Conservation (phyloP, 208 protist genomes). For the Sergeia podlipaevii region DNA sequence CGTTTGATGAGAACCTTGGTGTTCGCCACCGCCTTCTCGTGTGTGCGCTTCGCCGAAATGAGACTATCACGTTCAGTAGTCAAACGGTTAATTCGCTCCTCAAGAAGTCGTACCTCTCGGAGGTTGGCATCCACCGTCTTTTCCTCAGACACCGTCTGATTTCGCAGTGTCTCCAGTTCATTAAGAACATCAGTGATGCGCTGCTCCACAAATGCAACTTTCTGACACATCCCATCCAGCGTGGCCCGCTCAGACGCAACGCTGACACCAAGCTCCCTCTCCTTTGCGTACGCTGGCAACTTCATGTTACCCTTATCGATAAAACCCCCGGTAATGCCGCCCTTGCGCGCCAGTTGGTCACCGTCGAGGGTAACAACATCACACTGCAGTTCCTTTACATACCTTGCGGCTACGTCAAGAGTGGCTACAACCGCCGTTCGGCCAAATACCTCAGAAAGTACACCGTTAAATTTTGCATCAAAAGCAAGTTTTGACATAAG, state of each 20-base stretch:
- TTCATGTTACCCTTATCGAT: slow-evolving; percentile 84
- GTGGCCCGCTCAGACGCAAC: slow-evolving; percentile 22
- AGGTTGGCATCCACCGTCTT: slow-evolving; percentile 38
- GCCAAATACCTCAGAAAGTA: slow-evolving; percentile 94
- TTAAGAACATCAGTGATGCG: slow-evolving; percentile 74
- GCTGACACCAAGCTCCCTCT: slow-evolving; percentile 28
- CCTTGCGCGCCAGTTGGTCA: slow-evolving; percentile 82
- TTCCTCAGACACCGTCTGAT: slow-evolving; percentile 42
- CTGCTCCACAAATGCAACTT: slow-evolving; percentile 70
- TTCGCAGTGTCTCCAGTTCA: slow-evolving; percentile 59
- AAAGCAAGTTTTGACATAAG: slow-evolving; percentile 80
- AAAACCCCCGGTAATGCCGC: slow-evolving; percentile 96
- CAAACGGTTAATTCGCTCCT: slow-evolving; percentile 25
- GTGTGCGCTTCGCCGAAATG: slow-evolving; percentile 18
- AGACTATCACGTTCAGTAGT: slow-evolving; percentile 50
- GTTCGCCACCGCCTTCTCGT: slow-evolving; percentile 44
- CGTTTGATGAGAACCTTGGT: slow-evolving; percentile 20
- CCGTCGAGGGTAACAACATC: slow-evolving; percentile 96
- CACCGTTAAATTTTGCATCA: slow-evolving; percentile 67
- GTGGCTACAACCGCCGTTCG: slow-evolving; percentile 86
- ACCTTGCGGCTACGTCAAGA: slow-evolving; percentile 73
- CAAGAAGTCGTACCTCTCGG: slow-evolving; percentile 33
- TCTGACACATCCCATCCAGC: slow-evolving; percentile 58
- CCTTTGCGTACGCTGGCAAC: slow-evolving; percentile 48
- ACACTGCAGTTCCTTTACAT: slow-evolving; percentile 68